These are phyloP conservation scores for Aspergillus texensis DNA, from an alignment of 2,329 filamentous ascomycete genomes.

Conservation along the genomic window DNA sequence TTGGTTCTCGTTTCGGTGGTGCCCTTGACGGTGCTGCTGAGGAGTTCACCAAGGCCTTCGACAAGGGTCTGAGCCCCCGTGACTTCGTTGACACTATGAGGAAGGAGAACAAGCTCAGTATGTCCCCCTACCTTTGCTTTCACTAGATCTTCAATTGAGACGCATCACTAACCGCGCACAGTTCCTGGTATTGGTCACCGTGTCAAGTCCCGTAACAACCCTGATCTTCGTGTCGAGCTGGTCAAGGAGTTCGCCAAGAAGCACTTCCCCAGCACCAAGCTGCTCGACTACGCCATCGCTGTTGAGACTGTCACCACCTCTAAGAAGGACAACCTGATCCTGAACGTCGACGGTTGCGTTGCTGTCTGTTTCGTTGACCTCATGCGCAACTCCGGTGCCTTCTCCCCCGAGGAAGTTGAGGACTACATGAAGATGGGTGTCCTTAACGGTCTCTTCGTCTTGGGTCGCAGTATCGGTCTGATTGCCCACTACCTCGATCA, in stretches of 20 bases:
- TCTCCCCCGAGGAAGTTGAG: slow-evolving; percentile 93
- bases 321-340: slow-evolving; percentile 99
- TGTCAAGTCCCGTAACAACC: slow-evolving; percentile 99
- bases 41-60: slow-evolving; percentile 97
- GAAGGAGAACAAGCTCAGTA: slow-evolving; percentile 99
- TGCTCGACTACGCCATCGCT: slow-evolving; percentile 97
- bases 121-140: slow-evolving; percentile 32
- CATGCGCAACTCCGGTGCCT: slow-evolving; percentile 95
- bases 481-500: slow-evolving; percentile 99
- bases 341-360: slow-evolving; percentile 98
- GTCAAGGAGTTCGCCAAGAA: slow-evolving; percentile 98
- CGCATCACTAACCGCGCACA: slow-evolving; percentile 38
- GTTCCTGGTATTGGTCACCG: slow-evolving; percentile 98
- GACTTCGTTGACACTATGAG: slow-evolving; percentile 99
- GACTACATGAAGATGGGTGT: slow-evolving; percentile 99
- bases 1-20: slow-evolving; percentile 97
- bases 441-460: slow-evolving; percentile 97
- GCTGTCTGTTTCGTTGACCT: slow-evolving; percentile 99
- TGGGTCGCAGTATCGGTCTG: slow-evolving; percentile 94
- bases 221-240: slow-evolving; percentile 97
- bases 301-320: slow-evolving; percentile 98
- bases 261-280: slow-evolving; percentile 97
- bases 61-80: slow-evolving; percentile 96
- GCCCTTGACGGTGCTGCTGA: slow-evolving; percentile 96
- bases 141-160: background rate